A percentile compares a stretch with the other conserved stretches of the same genome.
Conservation (phyloP, 768 basidiomycete species). For the Rickenella mellea region DNA sequence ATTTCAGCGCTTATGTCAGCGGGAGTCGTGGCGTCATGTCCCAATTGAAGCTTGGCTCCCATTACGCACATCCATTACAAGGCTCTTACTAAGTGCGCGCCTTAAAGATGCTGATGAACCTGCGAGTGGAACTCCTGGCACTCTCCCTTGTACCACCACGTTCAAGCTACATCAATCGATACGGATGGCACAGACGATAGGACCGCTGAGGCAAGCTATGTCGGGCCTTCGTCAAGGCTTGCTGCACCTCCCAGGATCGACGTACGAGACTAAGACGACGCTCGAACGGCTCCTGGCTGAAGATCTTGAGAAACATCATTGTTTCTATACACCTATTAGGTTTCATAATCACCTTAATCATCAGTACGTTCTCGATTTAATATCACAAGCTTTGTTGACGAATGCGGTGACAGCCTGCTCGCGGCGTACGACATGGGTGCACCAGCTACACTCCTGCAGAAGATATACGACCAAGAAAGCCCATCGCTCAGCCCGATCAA, state of each 20-base stretch:
- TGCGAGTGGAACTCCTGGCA: not conserved
- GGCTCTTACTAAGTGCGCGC: too few relatives aligned
- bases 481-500: constrained; percentile 29
- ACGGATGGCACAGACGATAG: too few relatives aligned
- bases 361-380: constrained; percentile 31
- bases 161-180: too few relatives aligned
- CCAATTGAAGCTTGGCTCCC: too few relatives aligned
- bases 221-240: constrained; percentile 23
- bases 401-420: constrained; percentile 27
- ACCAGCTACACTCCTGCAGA: constrained; percentile 31
- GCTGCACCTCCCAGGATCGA: constrained; percentile 37
- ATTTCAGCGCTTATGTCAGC: too few relatives aligned
- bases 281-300: constrained; percentile 35
- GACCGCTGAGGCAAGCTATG: too few relatives aligned
- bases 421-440: constrained; percentile 52
- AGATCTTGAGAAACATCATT: constrained; percentile 42
- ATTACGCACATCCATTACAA: too few relatives aligned
- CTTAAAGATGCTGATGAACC: too few relatives aligned
- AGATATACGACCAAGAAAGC: constrained; percentile 37
- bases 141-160: not conserved
- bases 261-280: constrained; percentile 29
- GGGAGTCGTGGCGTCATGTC: too few relatives aligned
- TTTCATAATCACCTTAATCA: constrained; percentile 54
- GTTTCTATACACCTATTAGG: constrained; percentile 32
- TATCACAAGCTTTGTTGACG: not conserved